Evolutionary conservation across 306 rosid species (phyloP).

Genomic region (Vachellia pachyceras): DNA sequence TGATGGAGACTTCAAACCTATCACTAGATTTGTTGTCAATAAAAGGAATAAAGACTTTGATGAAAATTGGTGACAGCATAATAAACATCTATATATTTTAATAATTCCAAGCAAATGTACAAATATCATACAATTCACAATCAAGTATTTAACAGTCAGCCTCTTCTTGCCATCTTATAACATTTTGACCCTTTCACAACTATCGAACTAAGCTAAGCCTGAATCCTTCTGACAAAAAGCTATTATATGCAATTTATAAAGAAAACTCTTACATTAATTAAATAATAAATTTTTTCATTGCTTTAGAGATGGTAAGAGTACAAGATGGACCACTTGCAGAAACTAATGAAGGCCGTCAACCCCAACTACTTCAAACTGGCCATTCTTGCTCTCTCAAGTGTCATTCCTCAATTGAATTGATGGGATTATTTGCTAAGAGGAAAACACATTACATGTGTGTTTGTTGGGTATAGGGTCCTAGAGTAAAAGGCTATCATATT

Average conservation of each 20-base stretch:
- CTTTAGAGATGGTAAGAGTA: conserved; percentile 27
- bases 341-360: conserved; percentile 24
- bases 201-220: not conserved
- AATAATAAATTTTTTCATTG: not conserved
- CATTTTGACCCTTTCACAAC: not conserved
- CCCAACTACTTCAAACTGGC: conserved; percentile 14
- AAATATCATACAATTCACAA: not conserved
- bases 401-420: conserved; percentile 30
- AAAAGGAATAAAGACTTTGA: not conserved
- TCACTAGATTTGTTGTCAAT: not conserved
- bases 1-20: not conserved
- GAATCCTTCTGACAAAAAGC: not conserved
- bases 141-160: not conserved
- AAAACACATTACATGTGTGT: conserved; percentile 52
- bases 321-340: conserved; percentile 33
- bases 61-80: not conserved
- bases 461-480: conserved; percentile 51
- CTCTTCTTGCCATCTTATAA: not conserved
- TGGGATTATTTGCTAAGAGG: conserved; percentile 1
- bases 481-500: conserved; percentile 29
- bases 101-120: not conserved
- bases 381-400: not conserved
- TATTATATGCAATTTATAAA: not conserved
- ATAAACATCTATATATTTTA: not conserved
- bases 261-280: not conserved